These are phyloP conservation scores for Cinnamomum micranthum DNA, from an alignment of 164 flowering plant species.

Conservation along the genomic window DNA sequence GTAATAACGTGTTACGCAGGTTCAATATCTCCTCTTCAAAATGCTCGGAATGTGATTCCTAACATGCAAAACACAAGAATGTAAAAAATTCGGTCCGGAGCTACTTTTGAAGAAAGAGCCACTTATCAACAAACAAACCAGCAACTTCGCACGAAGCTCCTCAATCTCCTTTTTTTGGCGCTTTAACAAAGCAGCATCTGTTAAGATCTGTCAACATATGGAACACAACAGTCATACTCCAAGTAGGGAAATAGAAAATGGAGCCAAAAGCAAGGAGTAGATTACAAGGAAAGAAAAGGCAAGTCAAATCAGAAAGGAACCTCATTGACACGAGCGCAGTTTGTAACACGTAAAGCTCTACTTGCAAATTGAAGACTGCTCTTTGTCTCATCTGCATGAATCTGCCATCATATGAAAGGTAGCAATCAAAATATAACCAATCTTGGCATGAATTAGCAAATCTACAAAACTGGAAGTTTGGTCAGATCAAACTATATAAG, in stretches of 20 bases:
- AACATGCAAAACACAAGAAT: constrained; percentile 1
- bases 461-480: background rate
- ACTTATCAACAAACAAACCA: constrained; percentile 36
- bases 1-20: constrained; percentile 77
- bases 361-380: constrained; percentile 99
- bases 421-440: background rate
- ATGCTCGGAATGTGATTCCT: constrained; percentile 92
- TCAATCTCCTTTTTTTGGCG: constrained; percentile 99
- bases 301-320: constrained; percentile 25
- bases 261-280: background rate
- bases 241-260: background rate
- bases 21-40: constrained; percentile 82
- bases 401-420: constrained; percentile 36
- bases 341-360: constrained; percentile 90
- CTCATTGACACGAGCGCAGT: constrained; percentile 95
- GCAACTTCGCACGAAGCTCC: constrained; percentile 84
- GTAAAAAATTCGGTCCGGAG: background rate
- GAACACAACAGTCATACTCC: background rate
- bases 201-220: constrained; percentile 54
- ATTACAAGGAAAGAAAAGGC: background rate
- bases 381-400: constrained; percentile 96
- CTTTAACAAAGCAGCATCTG: constrained; percentile 96
- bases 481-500: no score
- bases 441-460: background rate
- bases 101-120: constrained; percentile 1